These are phyloP conservation scores for Linnemannia zychae DNA, from an alignment of 192 early-diverging fungal genomes.

Conservation along the genomic window DNA sequence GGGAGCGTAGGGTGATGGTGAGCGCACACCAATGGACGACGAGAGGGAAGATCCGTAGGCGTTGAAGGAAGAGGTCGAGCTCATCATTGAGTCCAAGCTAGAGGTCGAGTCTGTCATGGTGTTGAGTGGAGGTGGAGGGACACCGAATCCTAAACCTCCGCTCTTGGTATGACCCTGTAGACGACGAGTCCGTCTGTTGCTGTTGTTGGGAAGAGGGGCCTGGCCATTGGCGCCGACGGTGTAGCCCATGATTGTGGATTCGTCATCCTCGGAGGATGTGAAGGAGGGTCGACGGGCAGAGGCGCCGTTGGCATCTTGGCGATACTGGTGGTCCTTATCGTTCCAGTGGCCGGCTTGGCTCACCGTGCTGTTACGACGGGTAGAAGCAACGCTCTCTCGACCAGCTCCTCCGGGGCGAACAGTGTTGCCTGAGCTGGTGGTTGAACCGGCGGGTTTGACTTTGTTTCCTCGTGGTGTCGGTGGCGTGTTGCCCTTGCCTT, in stretches of 20 bases:
- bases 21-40: slow-evolving; percentile 26
- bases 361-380: slow-evolving; percentile 13
- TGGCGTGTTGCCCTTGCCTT: slow-evolving; percentile 16
- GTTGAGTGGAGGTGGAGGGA: neutral
- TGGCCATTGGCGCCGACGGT: neutral
- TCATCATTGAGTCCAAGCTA: slow-evolving; percentile 45
- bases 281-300: neutral
- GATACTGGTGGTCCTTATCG: neutral
- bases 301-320: neutral
- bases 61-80: slow-evolving; percentile 18
- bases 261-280: slow-evolving; percentile 46
- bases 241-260: slow-evolving; percentile 30
- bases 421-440: neutral
- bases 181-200: neutral
- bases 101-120: slow-evolving; percentile 38
- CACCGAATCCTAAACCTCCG: neutral
- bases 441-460: neutral
- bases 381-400: neutral
- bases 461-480: neutral
- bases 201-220: neutral
- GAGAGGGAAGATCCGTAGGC: slow-evolving; percentile 33
- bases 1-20: slow-evolving; percentile 40
- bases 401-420: neutral
- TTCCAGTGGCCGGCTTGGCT: slow-evolving; percentile 5
- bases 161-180: slow-evolving; percentile 5